Base-by-base conservation (phyloP, 1,284 basidiomycete genomes). In the Schizophyllum commune region DNA sequence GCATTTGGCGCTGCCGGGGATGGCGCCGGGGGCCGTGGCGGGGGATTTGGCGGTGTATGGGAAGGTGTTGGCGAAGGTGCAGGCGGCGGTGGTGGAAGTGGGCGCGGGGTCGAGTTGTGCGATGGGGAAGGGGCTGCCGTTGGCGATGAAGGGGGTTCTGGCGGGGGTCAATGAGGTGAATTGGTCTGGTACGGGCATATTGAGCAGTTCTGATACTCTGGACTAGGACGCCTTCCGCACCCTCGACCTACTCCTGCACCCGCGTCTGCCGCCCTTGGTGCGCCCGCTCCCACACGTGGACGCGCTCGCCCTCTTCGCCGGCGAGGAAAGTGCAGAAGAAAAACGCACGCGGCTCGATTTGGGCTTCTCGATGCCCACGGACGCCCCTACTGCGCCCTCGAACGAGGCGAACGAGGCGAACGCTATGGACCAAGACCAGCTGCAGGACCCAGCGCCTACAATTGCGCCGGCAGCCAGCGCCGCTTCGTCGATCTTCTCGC, bases 261-360 rank as follows among this genome's bases (percentile, higher is more conserved):
- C 91, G 47, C 85, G 91, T 9, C 77, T 91, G 15, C 87, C 91
- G 1, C 88, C 91, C 1, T 74, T 91, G 13, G 76, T 92, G 53
- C 82, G 89, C 56, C 81, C 81, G 1, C 74, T 90, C 61, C 87
- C 88, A n/a, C 77, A 81, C 56, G 69, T 87, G 17, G 87, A 89
- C 64, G 72, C 77, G 3, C 67, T 91, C 13, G 79, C 83, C 9
- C 74, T 91, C 21, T 85, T 83, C 64, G 78, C 77, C 39, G 71
- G 75, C 6, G 87, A 90, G 65, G 86, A 88, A 68, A 77, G 82
- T 34, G 72, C 78, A 27, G 88, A 89, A 66, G 89, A 91, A 70
- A 67, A 63, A 1, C 76, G 76, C 32, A 67, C 74, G 17, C 79
- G 83, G 39, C 68, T 72, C 57, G 69, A 71, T 15, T 68, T 87